Evolutionary conservation across 768 basidiomycete genomes (phyloP).

Genomic region (Gloeostereum incarnatum): DNA sequence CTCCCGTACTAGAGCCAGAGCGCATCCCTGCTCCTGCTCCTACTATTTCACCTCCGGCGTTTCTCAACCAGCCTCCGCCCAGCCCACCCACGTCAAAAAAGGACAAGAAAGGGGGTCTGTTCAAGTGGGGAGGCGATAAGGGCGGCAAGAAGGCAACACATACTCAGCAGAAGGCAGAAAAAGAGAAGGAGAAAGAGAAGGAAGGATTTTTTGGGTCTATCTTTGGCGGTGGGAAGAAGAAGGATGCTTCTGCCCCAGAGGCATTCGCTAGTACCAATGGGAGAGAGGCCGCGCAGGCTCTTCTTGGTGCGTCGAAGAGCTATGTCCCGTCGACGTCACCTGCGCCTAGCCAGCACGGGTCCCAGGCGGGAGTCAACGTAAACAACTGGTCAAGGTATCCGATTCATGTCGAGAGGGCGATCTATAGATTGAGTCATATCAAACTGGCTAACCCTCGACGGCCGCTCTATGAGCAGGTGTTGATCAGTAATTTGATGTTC

Average conservation of each 20-base stretch:
- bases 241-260: slow-evolving; percentile 44
- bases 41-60: slow-evolving; percentile 10
- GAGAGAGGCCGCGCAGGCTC: slow-evolving; percentile 78
- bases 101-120: slow-evolving; percentile 62
- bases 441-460: slow-evolving; percentile 96
- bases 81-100: slow-evolving; percentile 35
- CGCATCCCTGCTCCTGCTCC: slow-evolving; percentile 17
- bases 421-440: slow-evolving; percentile 96
- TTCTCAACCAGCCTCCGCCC: slow-evolving; percentile 20
- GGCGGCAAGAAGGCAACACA: slow-evolving; percentile 37
- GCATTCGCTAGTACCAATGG: slow-evolving; percentile 41
- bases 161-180: slow-evolving; percentile 21
- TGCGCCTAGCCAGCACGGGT: slow-evolving; percentile 17
- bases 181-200: slow-evolving; percentile 56
- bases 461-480: slow-evolving; percentile 93
- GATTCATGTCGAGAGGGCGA: slow-evolving; percentile 97
- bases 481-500: slow-evolving; percentile 94
- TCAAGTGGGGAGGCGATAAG: slow-evolving; percentile 64
- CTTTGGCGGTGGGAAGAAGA: slow-evolving; percentile 84
- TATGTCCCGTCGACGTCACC: slow-evolving; percentile 56
- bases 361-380: slow-evolving; percentile 18
- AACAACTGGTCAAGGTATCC: slow-evolving; percentile 76
- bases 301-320: slow-evolving; percentile 73
- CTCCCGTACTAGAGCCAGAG: slow-evolving; percentile 16
- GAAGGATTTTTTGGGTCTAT: slow-evolving; percentile 91